phyloP scores from a whole-genome alignment of 192 early-diverging fungal species.

The Rhizoclosmatium sp. region DNA sequence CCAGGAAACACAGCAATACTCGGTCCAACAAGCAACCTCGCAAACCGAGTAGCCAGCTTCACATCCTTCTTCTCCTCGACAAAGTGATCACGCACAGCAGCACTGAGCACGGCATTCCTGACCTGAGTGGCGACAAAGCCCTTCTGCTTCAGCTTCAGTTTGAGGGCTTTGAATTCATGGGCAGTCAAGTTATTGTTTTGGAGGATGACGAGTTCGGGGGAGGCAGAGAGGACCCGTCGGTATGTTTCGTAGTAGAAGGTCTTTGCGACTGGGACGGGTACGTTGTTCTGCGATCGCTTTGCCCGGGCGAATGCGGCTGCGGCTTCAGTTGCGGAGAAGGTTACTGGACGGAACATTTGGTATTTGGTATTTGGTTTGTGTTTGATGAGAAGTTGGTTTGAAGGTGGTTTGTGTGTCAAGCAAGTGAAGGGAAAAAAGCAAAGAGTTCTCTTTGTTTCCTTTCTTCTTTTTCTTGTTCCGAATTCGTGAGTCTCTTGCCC shows the following conservation, averaged over 20 bases:
- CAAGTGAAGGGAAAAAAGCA: too few species aligned
- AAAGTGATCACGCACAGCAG: slow-evolving; percentile 9
- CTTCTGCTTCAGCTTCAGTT: background rate
- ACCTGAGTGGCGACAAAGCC: slow-evolving; percentile 6
- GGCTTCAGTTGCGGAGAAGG: slow-evolving; percentile 19
- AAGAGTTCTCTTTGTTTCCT: too few species aligned
- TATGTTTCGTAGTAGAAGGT: slow-evolving; percentile 27
- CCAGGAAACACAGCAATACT: slow-evolving; percentile 6
- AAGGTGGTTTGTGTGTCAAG: too few species aligned
- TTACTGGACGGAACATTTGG: background rate
- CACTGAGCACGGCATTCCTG: slow-evolving; percentile 1
- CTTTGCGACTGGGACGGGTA: slow-evolving; percentile 13
- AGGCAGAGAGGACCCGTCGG: background rate
- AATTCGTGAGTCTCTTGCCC: too few species aligned
- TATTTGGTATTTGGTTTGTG: too few species aligned
- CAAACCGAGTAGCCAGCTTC: background rate
- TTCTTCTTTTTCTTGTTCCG: too few species aligned
- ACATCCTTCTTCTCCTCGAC: background rate
- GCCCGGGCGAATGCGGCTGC: slow-evolving; percentile 22
- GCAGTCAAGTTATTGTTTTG: slow-evolving; percentile 33
- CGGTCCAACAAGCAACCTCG: slow-evolving; percentile 19
- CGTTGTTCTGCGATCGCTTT: slow-evolving; percentile 22
- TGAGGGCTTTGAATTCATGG: slow-evolving; percentile 9
- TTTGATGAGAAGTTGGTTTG: too few species aligned
- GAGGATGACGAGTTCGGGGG: background rate